Evolutionary conservation across 179 eudicot genomes (phyloP), one percentile per base, ranked within the genome.

Genomic region (Heliamphora pulchella): DNA sequence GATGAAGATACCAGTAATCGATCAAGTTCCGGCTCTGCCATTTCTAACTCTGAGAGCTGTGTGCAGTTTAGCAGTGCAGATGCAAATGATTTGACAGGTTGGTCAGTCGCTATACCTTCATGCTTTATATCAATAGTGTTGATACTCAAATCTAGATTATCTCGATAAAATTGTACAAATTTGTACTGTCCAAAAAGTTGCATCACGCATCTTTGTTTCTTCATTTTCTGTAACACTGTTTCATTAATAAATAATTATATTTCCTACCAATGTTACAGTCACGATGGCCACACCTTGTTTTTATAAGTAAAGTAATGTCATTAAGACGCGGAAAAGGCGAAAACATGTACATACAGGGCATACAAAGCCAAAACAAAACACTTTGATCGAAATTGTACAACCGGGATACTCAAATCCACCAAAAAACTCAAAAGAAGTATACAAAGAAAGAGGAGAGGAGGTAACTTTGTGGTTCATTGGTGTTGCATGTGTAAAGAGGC

Each of bases 21-120:
- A 82, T 96, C 99, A 76, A 96, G 99, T 84, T 94, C 97, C 74
- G 98, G 99, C 68, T 96, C 99, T 70, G 99, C 98, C 71, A 85
- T 91, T 75, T 96, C 99, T 31, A 92, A 96, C 81, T 88, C 96
- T 17, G 97, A 96, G 82, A 93, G 95, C 86, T 94, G 88, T 88
- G 92, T 89, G 68, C 94, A 89, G 86, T 90, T 90, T 84, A 90
- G 92, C 79, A 81, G 88, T 84, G 93, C 86, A 65, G 99, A 94
- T 89, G 93, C 90, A 77, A 92, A 97, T 89, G 97, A 96, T 82
- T 85, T 94, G 84, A 87, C 98, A 86, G 98, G 99, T 96, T 75
- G 59, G 87, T 80, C 62, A 20, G 57, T 55, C 75, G 2, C 74
- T n/a, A 2, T 55, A 13, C 71, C 68, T 57, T 7, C 75, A 62